Evolutionary conservation across 805 yeast species (phyloP).

Genomic region (Yamadazyma paraphyllophila): DNA sequence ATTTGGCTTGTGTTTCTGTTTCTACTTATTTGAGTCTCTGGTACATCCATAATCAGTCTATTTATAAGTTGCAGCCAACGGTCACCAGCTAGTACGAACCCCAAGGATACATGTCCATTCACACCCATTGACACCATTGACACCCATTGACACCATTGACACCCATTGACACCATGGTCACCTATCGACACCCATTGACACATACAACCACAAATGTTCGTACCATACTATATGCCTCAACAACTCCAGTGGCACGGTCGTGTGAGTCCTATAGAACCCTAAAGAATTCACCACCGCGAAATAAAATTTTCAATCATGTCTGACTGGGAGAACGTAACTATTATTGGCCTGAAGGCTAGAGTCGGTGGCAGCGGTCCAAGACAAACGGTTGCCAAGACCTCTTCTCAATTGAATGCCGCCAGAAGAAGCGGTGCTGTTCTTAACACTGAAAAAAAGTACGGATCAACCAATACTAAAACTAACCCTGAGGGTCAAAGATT

Average conservation of each 20-base stretch:
- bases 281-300: slow-evolving; percentile 2
- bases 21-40: too few species aligned
- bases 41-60: too few species aligned
- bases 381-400: slow-evolving; percentile 75
- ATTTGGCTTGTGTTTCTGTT: too few species aligned
- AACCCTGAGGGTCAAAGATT: slow-evolving; percentile 93
- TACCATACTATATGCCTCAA: too few species aligned
- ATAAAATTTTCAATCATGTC: slow-evolving; percentile 29
- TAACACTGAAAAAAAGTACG: slow-evolving; percentile 91
- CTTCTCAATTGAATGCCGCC: slow-evolving; percentile 84
- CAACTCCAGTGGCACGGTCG: not conserved
- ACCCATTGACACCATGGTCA: too few species aligned
- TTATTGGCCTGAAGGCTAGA: slow-evolving; percentile 87
- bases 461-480: slow-evolving; percentile 53
- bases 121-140: too few species aligned
- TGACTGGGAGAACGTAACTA: slow-evolving; percentile 92
- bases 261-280: not conserved
- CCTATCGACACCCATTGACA: too few species aligned
- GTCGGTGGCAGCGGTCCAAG: slow-evolving; percentile 88
- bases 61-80: too few species aligned
- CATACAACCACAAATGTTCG: too few species aligned
- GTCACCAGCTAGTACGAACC: too few species aligned
- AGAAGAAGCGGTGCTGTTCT: slow-evolving; percentile 88
- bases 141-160: too few species aligned
- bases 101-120: too few species aligned